Evolutionary conservation across 768 basidiomycete genomes (phyloP).

Genomic region (Termitomyces sp.): DNA sequence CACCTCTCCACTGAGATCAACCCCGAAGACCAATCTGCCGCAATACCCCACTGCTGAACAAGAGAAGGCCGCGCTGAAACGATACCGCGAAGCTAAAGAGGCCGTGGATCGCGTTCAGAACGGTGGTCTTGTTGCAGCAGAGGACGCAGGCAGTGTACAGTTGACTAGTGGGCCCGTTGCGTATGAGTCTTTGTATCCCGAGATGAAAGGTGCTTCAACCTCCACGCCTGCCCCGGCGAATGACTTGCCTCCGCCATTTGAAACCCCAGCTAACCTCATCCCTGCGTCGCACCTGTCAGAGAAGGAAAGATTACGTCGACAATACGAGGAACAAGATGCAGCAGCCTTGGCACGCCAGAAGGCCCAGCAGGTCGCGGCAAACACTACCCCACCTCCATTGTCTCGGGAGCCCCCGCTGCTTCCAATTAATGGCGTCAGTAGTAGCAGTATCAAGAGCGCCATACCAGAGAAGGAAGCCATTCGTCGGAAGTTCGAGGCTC

Average conservation of each 20-base stretch:
- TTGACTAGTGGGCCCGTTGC: slow-evolving; percentile 40
- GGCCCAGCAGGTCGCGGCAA: slow-evolving; percentile 7
- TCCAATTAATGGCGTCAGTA: slow-evolving; percentile 11
- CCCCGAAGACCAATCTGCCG: slow-evolving; percentile 24
- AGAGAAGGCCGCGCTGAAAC: slow-evolving; percentile 65
- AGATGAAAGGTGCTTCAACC: slow-evolving; percentile 21
- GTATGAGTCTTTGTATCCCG: slow-evolving; percentile 58
- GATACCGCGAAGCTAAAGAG: slow-evolving; percentile 66
- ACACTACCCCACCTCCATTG: slow-evolving; percentile 16
- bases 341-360: slow-evolving; percentile 31
- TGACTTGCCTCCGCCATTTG: slow-evolving; percentile 52
- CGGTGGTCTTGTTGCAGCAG: slow-evolving; percentile 16
- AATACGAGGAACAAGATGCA: slow-evolving; percentile 64
- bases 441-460: slow-evolving; percentile 12
- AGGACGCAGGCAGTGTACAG: slow-evolving; percentile 9
- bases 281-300: slow-evolving; percentile 43
- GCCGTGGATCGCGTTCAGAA: slow-evolving; percentile 62
- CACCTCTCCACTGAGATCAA: slow-evolving; percentile 4
- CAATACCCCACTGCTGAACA: slow-evolving; percentile 61
- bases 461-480: slow-evolving; percentile 53
- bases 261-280: slow-evolving; percentile 29
- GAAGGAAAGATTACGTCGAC: slow-evolving; percentile 62
- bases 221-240: slow-evolving; percentile 16
- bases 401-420: slow-evolving; percentile 6
- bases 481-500: slow-evolving; percentile 47